Evolutionary conservation across 306 rosid genomes (phyloP).

Genomic region (Dicorynia guianensis): DNA sequence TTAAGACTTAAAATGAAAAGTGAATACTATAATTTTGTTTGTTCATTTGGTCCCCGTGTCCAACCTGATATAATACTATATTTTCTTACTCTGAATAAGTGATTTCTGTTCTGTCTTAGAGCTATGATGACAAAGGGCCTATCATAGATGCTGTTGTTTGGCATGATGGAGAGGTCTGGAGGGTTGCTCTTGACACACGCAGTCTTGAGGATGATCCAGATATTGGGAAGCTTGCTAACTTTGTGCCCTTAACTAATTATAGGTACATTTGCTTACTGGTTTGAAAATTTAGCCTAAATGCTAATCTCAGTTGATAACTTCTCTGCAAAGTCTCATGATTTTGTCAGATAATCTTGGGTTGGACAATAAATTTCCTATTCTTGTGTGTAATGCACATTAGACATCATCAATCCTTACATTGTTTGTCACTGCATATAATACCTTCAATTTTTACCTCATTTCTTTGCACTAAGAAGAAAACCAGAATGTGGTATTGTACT

Average conservation of each 20-base stretch:
- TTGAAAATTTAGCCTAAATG: slow-evolving; percentile 26
- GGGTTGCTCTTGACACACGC: slow-evolving; percentile 91
- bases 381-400: slow-evolving; percentile 19
- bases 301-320: slow-evolving; percentile 34
- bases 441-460: background rate
- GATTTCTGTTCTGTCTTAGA: slow-evolving; percentile 56
- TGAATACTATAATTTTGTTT: slow-evolving; percentile 15
- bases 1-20: slow-evolving; percentile 27
- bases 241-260: slow-evolving; percentile 84
- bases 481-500: slow-evolving; percentile 25
- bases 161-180: slow-evolving; percentile 98
- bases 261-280: slow-evolving; percentile 60
- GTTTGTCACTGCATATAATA: slow-evolving; percentile 14
- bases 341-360: slow-evolving; percentile 24
- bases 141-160: slow-evolving; percentile 91
- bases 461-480: slow-evolving; percentile 19
- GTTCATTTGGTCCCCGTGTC: slow-evolving; percentile 17
- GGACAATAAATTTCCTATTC: background rate
- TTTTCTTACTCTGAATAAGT: slow-evolving; percentile 34
- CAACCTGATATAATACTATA: slow-evolving; percentile 1
- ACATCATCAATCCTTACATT: slow-evolving; percentile 9
- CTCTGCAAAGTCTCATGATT: slow-evolving; percentile 25
- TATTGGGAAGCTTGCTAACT: slow-evolving; percentile 81
- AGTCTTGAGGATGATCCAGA: slow-evolving; percentile 83
- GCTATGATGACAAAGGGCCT: slow-evolving; percentile 93